Percentiles rank a stretch among this genome's conserved stretches.
These are phyloP conservation scores for Leucosporidium creatinivorum DNA, from an alignment of 768 basidiomycete species.

Conservation along the genomic window DNA sequence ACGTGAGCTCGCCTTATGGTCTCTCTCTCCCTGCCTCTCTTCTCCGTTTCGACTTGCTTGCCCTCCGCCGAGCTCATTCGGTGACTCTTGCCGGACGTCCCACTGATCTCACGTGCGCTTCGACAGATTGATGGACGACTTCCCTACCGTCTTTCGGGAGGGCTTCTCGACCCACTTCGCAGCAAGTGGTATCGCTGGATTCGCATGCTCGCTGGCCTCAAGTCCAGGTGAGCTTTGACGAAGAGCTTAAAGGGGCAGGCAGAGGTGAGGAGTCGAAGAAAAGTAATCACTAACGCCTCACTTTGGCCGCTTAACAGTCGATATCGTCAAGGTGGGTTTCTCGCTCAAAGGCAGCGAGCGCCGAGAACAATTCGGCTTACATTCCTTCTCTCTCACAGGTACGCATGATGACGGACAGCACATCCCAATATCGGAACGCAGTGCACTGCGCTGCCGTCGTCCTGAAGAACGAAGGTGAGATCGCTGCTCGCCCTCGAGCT, in stretches of 20 bases:
- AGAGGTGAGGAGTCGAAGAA: background rate
- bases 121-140: slow-evolving; percentile 27
- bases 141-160: slow-evolving; percentile 30
- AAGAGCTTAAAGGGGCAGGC: background rate
- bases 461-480: slow-evolving; percentile 34
- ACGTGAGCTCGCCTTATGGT: slow-evolving; percentile 3
- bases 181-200: slow-evolving; percentile 34
- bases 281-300: too few species aligned
- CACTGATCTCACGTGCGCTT: too few species aligned
- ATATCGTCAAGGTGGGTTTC: slow-evolving; percentile 25
- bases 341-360: background rate
- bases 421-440: slow-evolving; percentile 24
- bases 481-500: background rate
- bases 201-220: slow-evolving; percentile 34
- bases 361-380: background rate
- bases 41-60: too few species aligned
- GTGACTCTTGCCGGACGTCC: background rate
- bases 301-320: slow-evolving; percentile 1
- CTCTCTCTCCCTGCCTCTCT: too few species aligned
- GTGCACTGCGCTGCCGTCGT: slow-evolving; percentile 27
- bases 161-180: slow-evolving; percentile 33
- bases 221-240: background rate
- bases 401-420: slow-evolving; percentile 36
- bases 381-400: slow-evolving; percentile 13
- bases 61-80: too few species aligned